These are phyloP conservation scores for Xylariaceae sp. DNA, from an alignment of 2,329 filamentous ascomycete species.

Conservation along the genomic window DNA sequence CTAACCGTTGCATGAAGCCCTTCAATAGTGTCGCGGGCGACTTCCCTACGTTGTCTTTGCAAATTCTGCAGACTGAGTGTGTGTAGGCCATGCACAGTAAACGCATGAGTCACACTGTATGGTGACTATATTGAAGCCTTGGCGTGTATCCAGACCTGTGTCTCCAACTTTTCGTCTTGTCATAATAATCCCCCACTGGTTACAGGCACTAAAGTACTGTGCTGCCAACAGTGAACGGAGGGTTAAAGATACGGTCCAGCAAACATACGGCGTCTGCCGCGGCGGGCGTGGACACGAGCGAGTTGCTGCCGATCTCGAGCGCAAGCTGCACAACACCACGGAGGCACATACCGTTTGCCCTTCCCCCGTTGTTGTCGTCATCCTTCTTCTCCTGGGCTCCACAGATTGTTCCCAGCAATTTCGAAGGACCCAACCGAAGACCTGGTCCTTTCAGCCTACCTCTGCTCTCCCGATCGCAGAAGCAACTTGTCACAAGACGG, in stretches of 20 bases:
- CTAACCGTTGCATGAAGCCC: no score
- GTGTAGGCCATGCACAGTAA: no score
- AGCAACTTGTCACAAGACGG: background rate
- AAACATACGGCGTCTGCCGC: constrained; percentile 2
- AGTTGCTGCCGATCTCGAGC: background rate
- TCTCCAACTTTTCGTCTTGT: no score
- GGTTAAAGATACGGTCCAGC: background rate
- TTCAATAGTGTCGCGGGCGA: no score
- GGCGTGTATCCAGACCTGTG: no score
- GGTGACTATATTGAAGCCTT: no score
- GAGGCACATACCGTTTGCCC: constrained; percentile 14
- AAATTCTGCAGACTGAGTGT: no score
- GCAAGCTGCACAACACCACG: constrained; percentile 9
- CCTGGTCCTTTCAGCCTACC: background rate
- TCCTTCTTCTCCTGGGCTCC: constrained; percentile 1
- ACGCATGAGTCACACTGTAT: no score
- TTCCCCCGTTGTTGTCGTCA: background rate
- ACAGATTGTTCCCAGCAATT: background rate
- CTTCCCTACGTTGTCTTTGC: no score
- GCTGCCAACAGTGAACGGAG: background rate
- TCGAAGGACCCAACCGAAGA: background rate
- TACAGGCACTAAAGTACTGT: background rate
- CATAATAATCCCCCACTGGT: no score
- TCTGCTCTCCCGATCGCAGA: background rate
- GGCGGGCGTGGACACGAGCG: constrained; percentile 1